Evolutionary conservation across 176 grass and related monocot species (phyloP).

Genomic region (Tillandsia leiboldiana): DNA sequence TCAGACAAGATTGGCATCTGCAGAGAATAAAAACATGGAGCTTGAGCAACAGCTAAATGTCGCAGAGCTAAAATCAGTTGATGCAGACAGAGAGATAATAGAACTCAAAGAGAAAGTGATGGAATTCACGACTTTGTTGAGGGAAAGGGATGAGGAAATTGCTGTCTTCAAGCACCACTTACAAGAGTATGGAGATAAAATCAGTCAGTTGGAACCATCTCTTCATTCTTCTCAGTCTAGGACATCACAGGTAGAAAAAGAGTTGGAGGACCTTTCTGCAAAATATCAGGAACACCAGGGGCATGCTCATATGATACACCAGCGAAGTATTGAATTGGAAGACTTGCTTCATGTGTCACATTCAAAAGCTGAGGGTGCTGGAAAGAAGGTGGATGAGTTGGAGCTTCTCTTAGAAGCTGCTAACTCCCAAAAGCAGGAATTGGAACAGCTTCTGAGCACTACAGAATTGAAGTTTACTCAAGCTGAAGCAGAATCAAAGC

Average conservation of each 20-base stretch:
- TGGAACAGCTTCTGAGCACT: conserved; percentile 32
- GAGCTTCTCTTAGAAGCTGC: conserved; percentile 22
- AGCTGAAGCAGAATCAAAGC: conserved; percentile 24
- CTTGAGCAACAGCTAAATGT: conserved; percentile 19
- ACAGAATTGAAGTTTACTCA: conserved; percentile 36
- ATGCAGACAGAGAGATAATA: conserved; percentile 12
- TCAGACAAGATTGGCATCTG: conserved; percentile 49
- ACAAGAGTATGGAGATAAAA: conserved; percentile 22
- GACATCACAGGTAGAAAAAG: conserved; percentile 16
- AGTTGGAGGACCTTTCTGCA: conserved; percentile 2
- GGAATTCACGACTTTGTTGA: conserved; percentile 11
- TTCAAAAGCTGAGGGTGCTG: conserved; percentile 24
- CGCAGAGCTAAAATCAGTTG: conserved; percentile 8
- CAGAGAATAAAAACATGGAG: conserved; percentile 36
- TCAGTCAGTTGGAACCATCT: conserved; percentile 23
- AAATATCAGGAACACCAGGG: conserved; percentile 15
- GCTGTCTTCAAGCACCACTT: conserved; percentile 10
- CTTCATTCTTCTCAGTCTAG: conserved; percentile 3
- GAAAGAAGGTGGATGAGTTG: conserved; percentile 21
- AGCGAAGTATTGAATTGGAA: conserved; percentile 13
- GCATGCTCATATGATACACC: background rate
- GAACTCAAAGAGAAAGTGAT: conserved; percentile 9
- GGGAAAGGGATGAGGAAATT: conserved; percentile 21
- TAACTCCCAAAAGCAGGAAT: conserved; percentile 24
- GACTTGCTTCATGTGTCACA: conserved; percentile 16